phyloP scores from a whole-genome alignment of 768 basidiomycete species.

The Suillus variegatus region DNA sequence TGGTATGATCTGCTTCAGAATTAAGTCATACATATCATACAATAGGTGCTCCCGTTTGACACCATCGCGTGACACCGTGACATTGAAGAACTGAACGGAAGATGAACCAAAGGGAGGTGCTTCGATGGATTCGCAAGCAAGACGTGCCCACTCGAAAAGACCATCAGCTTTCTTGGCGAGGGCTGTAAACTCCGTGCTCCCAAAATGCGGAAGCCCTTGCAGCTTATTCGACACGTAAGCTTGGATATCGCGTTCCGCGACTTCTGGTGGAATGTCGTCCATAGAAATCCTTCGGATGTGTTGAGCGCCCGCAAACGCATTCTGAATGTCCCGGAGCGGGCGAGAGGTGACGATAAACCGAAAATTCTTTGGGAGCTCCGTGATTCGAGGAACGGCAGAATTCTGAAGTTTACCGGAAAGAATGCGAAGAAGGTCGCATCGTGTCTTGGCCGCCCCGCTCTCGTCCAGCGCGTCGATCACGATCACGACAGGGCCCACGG shows the following conservation, averaged over 20 bases:
- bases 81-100: neutral
- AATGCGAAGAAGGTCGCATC: constrained; percentile 14
- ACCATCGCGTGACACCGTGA: neutral
- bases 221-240: neutral
- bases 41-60: neutral
- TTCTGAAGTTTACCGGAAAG: neutral
- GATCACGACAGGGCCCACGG: constrained; percentile 21
- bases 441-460: constrained; percentile 8
- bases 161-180: neutral
- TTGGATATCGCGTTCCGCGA: neutral
- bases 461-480: constrained; percentile 27
- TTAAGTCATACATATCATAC: neutral
- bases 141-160: neutral
- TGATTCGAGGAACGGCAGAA: neutral
- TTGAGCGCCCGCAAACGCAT: no score
- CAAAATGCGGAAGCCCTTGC: neutral
- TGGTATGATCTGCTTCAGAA: neutral
- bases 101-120: neutral
- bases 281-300: neutral
- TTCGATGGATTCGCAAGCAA: neutral
- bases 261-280: neutral
- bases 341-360: constrained; percentile 10
- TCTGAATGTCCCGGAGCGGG: neutral
- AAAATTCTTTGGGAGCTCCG: constrained; percentile 8
- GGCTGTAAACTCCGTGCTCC: neutral